Evolutionary conservation across 352 stramenopile species (phyloP).

Genomic region (Phytopythium vexans): DNA sequence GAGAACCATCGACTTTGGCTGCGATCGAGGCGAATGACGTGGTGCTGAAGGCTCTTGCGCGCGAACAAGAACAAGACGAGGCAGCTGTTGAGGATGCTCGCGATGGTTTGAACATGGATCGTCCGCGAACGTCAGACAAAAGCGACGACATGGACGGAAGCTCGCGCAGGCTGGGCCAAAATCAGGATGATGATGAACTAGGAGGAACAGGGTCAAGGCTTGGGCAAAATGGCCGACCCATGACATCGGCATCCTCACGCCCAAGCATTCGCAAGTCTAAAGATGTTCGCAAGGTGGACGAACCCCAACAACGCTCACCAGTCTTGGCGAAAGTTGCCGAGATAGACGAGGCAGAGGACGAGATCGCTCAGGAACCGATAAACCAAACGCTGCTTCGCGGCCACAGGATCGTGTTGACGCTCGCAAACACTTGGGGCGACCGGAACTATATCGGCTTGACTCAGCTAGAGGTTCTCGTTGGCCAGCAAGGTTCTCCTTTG

Average conservation of each 20-base stretch:
- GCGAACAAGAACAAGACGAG: conserved; percentile 51
- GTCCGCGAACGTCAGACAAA: conserved; percentile 55
- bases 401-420: conserved; percentile 43
- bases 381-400: conserved; percentile 32
- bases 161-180: conserved; percentile 1
- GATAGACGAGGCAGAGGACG: conserved; percentile 6
- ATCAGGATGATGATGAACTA: conserved; percentile 12
- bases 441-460: conserved; percentile 84
- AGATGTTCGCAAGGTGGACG: conserved; percentile 39
- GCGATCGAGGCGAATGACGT: conserved; percentile 70
- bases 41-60: conserved; percentile 15
- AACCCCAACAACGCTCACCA: conserved; percentile 46
- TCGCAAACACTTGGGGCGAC: conserved; percentile 78
- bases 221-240: conserved; percentile 27
- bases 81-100: conserved; percentile 27
- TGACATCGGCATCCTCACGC: conserved; percentile 33
- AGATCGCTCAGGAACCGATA: conserved; percentile 7
- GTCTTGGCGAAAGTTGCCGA: conserved; percentile 33
- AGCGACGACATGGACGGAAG: background rate
- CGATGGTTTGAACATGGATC: conserved; percentile 40
- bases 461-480: conserved; percentile 65
- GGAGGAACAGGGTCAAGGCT: conserved; percentile 1
- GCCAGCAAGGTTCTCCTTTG: conserved; percentile 31
- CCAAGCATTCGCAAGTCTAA: conserved; percentile 29
- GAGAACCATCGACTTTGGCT: conserved; percentile 49